These are phyloP conservation scores for Mrakia hoshinonis DNA, from an alignment of 768 basidiomycete genomes.

Conservation along the genomic window DNA sequence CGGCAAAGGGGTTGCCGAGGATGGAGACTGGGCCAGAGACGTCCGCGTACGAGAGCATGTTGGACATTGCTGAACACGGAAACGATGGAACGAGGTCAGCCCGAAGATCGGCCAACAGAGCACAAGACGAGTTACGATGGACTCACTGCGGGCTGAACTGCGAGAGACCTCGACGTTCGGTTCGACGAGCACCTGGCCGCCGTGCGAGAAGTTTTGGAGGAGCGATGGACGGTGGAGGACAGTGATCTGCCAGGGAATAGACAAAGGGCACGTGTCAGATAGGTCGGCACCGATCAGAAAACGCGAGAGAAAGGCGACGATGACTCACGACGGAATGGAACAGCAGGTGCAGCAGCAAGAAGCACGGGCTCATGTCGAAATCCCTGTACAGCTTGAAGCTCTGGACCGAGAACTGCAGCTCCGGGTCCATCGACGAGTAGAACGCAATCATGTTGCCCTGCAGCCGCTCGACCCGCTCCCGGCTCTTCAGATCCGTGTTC, in stretches of 20 bases:
- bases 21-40: conserved; percentile 20
- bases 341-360: conserved; percentile 11
- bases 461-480: conserved; percentile 20
- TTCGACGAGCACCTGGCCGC: conserved; percentile 26
- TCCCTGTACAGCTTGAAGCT: conserved; percentile 20
- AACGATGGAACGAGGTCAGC: neutral
- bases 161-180: conserved; percentile 29
- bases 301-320: too few species aligned
- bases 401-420: conserved; percentile 25
- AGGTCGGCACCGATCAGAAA: neutral
- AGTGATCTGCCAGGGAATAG: neutral
- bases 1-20: conserved; percentile 27
- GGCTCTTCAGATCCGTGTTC: neutral
- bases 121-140: neutral
- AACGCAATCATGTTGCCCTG: conserved; percentile 26
- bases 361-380: neutral
- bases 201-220: conserved; percentile 21
- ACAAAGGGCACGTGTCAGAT: neutral
- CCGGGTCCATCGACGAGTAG: conserved; percentile 23
- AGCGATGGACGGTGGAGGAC: conserved; percentile 29
- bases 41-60: conserved; percentile 28
- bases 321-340: conserved; percentile 12
- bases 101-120: too few species aligned
- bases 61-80: conserved; percentile 10
- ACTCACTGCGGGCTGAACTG: conserved; percentile 26